Evolutionary conservation across 2,329 filamentous ascomycete genomes (phyloP), one percentile per base, ranked within the genome.

Genomic region (Penicillium verrucosum): DNA sequence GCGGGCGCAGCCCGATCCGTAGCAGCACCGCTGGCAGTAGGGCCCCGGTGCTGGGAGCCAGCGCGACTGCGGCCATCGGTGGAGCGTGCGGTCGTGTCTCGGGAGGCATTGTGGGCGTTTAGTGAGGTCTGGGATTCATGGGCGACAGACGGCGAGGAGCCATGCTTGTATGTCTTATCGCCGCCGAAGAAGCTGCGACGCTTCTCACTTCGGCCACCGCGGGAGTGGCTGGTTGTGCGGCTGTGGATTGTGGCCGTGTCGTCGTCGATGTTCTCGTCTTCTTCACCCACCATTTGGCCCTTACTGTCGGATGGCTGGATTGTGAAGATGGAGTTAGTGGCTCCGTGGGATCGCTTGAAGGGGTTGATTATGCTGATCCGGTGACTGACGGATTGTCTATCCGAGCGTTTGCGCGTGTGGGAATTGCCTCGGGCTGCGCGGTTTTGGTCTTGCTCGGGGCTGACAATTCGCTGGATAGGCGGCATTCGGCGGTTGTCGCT

Each of bases 351-450:
- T 32, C 75, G 75, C 60, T 73, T 77, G 65, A 77, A 77, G 2
- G 73, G 74, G 47, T 77, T 77, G 58, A 77, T 75, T 41, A 74
- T 69, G 56, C 74, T 77, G 56, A 77, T 73, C 11, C 75, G 72
- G 45, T 75, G 72, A 56, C 70, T 72, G 62, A 73, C 69, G 4
- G 73, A 74, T 27, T 70, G 68, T 54, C 73, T 72, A n/a, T 70
- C 66, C 0, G 70, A 72, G 48, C 70, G 69, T 49, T 70, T 72
- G 43, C 66, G 68, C 6, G 56, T 61, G 49, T 73, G 68, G 18
- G 65, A 60, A 38, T 65, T 66, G 18, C 67, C 61, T 16, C 71
- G 72, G 25, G 69, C 65, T 11, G 68, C 57, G 23, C 70, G 72
- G 41, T 70, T 71, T 30, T 70, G 57, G 36, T 75, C 73, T 51